These are phyloP conservation scores for Euphorbia celastroides DNA, from an alignment of 441 rosid species.

Conservation along the genomic window DNA sequence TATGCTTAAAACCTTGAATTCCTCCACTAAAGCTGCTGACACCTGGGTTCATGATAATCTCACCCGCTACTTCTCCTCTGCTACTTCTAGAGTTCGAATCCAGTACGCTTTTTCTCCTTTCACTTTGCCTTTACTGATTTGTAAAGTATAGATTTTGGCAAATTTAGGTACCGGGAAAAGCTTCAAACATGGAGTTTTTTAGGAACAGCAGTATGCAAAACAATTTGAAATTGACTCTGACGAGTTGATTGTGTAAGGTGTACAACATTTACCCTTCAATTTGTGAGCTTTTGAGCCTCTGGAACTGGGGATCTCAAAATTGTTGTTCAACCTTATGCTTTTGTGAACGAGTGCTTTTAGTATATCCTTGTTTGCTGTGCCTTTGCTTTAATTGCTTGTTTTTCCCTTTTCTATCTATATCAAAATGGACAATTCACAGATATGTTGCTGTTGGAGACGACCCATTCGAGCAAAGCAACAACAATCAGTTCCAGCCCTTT, in stretches of 20 bases:
- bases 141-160: too few species aligned
- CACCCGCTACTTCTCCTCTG: slow-evolving; percentile 66
- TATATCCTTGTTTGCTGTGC: not conserved
- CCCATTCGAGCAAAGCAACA: slow-evolving; percentile 56
- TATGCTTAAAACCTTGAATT: slow-evolving; percentile 58
- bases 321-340: not conserved
- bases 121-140: not conserved
- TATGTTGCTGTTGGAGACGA: slow-evolving; percentile 82
- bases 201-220: too few species aligned
- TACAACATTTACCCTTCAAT: too few species aligned
- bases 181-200: too few species aligned
- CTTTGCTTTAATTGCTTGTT: too few species aligned
- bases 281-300: too few species aligned
- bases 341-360: not conserved
- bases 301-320: not conserved
- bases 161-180: too few species aligned
- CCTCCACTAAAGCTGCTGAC: slow-evolving; percentile 60
- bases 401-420: too few species aligned
- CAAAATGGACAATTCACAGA: slow-evolving; percentile 34
- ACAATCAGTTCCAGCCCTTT: slow-evolving; percentile 58
- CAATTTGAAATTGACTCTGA: too few species aligned
- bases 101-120: slow-evolving; percentile 36
- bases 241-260: too few species aligned
- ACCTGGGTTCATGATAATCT: slow-evolving; percentile 94
- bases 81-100: slow-evolving; percentile 46